Percentiles rank a stretch among this genome's conserved stretches.
Conservation (phyloP, 148 eudicot genomes). For the Polygonum maritimum region DNA sequence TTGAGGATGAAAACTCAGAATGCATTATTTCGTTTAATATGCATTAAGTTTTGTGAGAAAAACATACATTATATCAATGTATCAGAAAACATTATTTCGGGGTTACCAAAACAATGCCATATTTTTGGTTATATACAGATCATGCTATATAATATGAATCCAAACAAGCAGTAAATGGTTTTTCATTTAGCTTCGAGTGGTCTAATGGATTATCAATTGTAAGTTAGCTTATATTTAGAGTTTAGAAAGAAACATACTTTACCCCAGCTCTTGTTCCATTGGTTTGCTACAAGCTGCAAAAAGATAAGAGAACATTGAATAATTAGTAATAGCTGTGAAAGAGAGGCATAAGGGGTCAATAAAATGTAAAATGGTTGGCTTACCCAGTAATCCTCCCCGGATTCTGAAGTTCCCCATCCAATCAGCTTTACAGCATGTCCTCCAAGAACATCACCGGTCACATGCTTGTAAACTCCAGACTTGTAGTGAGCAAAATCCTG, state of each 20-base stretch:
- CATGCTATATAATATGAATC: too few species aligned
- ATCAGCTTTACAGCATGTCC: conserved; percentile 97
- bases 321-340: conserved; percentile 8
- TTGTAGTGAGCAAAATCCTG: conserved; percentile 97
- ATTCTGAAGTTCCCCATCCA: conserved; percentile 87
- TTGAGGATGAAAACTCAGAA: too few species aligned
- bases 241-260: conserved; percentile 51
- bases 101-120: too few species aligned
- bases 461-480: conserved; percentile 85
- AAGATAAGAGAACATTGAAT: neutral
- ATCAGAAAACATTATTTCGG: too few species aligned
- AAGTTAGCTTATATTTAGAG: neutral
- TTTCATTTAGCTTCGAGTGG: neutral
- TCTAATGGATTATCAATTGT: neutral
- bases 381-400: conserved; percentile 96
- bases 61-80: too few species aligned
- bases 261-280: conserved; percentile 95
- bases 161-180: neutral
- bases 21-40: too few species aligned
- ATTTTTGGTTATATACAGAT: too few species aligned
- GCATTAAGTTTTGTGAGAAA: too few species aligned
- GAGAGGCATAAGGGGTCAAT: neutral
- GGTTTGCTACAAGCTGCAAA: conserved; percentile 82
- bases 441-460: conserved; percentile 62
- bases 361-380: neutral